Conservation (phyloP, 2,329 filamentous ascomycete genomes). For the Thielaviopsis musarum region DNA sequence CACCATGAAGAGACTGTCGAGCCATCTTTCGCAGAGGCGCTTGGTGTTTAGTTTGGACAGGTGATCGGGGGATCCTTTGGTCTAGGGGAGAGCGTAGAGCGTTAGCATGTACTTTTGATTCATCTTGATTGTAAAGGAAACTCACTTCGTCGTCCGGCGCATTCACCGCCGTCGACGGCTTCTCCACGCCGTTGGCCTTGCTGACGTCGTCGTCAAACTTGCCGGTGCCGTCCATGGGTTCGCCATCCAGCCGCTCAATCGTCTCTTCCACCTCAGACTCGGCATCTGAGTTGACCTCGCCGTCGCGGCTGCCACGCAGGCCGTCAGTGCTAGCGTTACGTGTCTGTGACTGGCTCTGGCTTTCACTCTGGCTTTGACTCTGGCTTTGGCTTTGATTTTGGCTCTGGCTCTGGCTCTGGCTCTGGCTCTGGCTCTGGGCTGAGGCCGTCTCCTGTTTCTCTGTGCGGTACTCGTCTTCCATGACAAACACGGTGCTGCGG, state of each 20-base stretch:
- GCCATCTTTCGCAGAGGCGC: constrained; percentile 89
- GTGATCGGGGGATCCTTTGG: constrained; percentile 47
- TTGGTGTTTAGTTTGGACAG: constrained; percentile 94
- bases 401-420: constrained; percentile 13
- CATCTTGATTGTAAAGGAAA: too few relatives aligned
- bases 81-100: constrained; percentile 24
- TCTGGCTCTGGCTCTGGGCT: not conserved
- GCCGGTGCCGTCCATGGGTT: not conserved
- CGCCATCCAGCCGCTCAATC: constrained; percentile 7
- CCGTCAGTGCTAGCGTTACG: constrained; percentile 68
- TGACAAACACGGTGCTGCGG: constrained; percentile 92
- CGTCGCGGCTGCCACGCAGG: constrained; percentile 48
- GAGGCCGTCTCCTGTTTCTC: constrained; percentile 52
- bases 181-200: constrained; percentile 5
- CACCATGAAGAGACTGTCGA: constrained; percentile 98
- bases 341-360: constrained; percentile 29
- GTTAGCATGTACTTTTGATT: not conserved
- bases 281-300: constrained; percentile 54
- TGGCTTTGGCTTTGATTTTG: too few relatives aligned
- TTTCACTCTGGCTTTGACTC: too few relatives aligned
- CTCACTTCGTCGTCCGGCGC: constrained; percentile 1
- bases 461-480: constrained; percentile 95
- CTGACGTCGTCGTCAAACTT: not conserved
- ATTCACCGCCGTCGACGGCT: constrained; percentile 5
- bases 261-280: constrained; percentile 25